Evolutionary conservation across 257 asterid species (phyloP), one percentile per base, ranked within the genome.

Genomic region (Nemophila menziesii): DNA sequence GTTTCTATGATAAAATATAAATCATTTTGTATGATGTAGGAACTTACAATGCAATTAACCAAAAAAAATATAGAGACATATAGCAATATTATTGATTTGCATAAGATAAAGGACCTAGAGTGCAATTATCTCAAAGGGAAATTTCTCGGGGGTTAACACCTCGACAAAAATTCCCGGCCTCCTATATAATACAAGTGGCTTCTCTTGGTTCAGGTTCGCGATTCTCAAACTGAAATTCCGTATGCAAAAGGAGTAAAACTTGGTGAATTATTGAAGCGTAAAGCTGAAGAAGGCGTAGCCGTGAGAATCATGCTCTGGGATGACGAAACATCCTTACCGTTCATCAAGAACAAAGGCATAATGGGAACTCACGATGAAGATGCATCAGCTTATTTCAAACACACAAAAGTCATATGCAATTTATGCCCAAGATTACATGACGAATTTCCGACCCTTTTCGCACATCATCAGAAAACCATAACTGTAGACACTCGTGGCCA

Each of bases 281-380:
- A 82, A 68, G 92, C 94, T 15, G 86, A 77, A 39, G 97, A 82
- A 58, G 94, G 92, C 8, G 87, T 86, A 16, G 82, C 92, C 0
- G 93, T 86, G 46, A 77, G 87, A 55, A 62, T 86, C 66, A 40
- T 86, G 61, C 64, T 86, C 24, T 86, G 97, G 97, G 77, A 86
- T 39, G 97, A 86, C 14, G 79, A 79, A 61, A 86, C 97, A 13
- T 86, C 94, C 33, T 57, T 86, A 5, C 97, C 87, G 1, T 4
- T 72, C 44, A 77, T 82, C 53, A 82, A 74, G 70, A 82, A 86
- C 66, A 75, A 77, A 64, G 97, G 97, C 12, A 65, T 82, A 40
- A 79, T 86, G 97, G 68, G 69, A 45, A 86, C 94, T 18, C 78
- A 74, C n/a, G 97, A 79, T 49, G 87, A 86, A 57, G 93, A 82